A percentile compares a stretch with the other conserved stretches of the same genome.
phyloP scores from a whole-genome alignment of 2,329 filamentous ascomycete genomes.

The Scedosporium apiospermum region DNA sequence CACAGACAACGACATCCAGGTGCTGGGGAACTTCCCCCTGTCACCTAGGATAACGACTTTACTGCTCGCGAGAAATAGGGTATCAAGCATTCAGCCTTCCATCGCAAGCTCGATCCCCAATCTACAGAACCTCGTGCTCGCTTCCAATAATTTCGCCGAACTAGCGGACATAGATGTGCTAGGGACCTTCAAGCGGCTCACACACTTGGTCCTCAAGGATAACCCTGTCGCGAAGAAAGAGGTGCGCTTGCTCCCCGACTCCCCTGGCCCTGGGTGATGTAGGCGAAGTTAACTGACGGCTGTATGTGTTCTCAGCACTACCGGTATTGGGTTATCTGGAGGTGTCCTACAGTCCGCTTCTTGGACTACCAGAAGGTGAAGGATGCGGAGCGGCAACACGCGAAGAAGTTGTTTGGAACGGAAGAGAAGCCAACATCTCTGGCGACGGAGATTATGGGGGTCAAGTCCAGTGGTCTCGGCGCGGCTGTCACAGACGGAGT shows the following conservation, averaged over 20 bases:
- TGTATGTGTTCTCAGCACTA: conserved; percentile 60
- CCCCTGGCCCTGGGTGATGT: not conserved
- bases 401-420: conserved; percentile 76
- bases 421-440: conserved; percentile 67
- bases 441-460: conserved; percentile 74
- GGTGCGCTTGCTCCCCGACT: conserved; percentile 41
- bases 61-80: conserved; percentile 80
- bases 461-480: conserved; percentile 63
- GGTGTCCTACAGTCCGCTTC: conserved; percentile 75
- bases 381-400: conserved; percentile 68
- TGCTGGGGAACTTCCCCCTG: conserved; percentile 85
- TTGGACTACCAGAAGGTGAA: conserved; percentile 90
- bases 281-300: not conserved
- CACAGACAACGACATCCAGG: conserved; percentile 93
- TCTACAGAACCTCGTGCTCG: conserved; percentile 71
- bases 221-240: conserved; percentile 91
- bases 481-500: conserved; percentile 14
- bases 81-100: conserved; percentile 69
- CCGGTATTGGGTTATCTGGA: conserved; percentile 84
- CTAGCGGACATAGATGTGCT: conserved; percentile 83
- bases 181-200: conserved; percentile 56
- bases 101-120: conserved; percentile 71
- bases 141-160: conserved; percentile 73
- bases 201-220: conserved; percentile 71
- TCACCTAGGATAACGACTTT: conserved; percentile 81